These are phyloP conservation scores for Moesziomyces antarcticus DNA, from an alignment of 1,284 basidiomycete species.

Conservation along the genomic window DNA sequence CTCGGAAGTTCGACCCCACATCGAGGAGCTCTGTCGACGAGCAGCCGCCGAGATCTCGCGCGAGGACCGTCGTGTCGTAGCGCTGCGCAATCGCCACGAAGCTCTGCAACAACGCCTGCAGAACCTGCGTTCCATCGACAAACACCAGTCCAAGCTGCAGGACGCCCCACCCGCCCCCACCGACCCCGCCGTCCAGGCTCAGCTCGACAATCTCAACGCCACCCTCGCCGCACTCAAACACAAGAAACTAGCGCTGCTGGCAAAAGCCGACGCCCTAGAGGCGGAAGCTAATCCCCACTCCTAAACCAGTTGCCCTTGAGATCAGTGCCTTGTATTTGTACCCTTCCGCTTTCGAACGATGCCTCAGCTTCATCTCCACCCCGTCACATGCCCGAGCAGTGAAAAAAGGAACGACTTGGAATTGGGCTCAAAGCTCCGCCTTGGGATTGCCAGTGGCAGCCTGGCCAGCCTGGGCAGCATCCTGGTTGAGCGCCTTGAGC, in stretches of 20 bases:
- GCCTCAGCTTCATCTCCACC: no score
- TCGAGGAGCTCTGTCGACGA: slow-evolving; percentile 38
- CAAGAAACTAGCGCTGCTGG: slow-evolving; percentile 17
- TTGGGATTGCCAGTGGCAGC: slow-evolving; percentile 8
- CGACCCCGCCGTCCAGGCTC: not conserved
- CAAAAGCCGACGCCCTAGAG: slow-evolving; percentile 29
- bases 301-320: not conserved
- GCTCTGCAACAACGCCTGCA: slow-evolving; percentile 27
- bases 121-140: slow-evolving; percentile 33
- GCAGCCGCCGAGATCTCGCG: slow-evolving; percentile 33
- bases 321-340: not conserved
- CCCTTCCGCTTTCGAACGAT: not conserved
- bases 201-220: slow-evolving; percentile 9
- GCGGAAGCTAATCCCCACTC: slow-evolving; percentile 3
- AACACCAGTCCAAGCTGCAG: slow-evolving; percentile 36
- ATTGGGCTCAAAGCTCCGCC: slow-evolving; percentile 20
- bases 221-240: slow-evolving; percentile 5
- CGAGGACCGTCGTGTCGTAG: slow-evolving; percentile 31
- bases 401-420: no score
- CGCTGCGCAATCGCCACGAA: slow-evolving; percentile 37
- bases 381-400: no score
- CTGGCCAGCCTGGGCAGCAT: slow-evolving; percentile 1
- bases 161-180: not conserved
- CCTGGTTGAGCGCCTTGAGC: slow-evolving; percentile 23
- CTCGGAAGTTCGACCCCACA: slow-evolving; percentile 39